Evolutionary conservation across 441 rosid genomes (phyloP).

Genomic region (Geranium incanum): DNA sequence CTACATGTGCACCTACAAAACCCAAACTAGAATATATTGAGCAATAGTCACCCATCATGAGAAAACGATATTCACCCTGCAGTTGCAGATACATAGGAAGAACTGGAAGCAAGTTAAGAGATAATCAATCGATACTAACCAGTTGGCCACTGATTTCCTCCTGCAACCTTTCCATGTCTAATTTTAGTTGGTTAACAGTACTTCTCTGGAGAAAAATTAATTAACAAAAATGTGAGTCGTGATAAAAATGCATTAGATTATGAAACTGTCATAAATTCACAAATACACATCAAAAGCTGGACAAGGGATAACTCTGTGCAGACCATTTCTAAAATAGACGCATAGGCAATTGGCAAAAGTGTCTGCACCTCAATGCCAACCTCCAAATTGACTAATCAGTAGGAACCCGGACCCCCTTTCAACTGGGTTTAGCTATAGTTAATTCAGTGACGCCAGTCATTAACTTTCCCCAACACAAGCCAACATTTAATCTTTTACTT

Average conservation of each 20-base stretch:
- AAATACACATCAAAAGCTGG: background rate
- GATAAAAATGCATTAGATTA: background rate
- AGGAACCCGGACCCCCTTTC: background rate
- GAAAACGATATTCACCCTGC: background rate
- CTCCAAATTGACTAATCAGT: background rate
- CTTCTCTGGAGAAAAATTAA: slow-evolving; percentile 52
- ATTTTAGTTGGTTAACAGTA: slow-evolving; percentile 81
- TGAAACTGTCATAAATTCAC: slow-evolving; percentile 4
- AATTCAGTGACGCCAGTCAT: background rate
- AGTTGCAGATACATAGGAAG: background rate
- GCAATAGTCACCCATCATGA: background rate
- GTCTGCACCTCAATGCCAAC: background rate
- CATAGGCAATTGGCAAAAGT: background rate
- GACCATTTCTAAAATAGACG: background rate
- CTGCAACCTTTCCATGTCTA: slow-evolving; percentile 72
- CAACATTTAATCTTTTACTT: background rate
- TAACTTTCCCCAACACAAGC: background rate
- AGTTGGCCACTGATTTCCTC: slow-evolving; percentile 71
- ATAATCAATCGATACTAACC: slow-evolving; percentile 43
- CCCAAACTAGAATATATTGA: background rate
- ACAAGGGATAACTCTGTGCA: background rate
- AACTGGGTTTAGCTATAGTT: background rate
- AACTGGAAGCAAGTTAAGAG: slow-evolving; percentile 7
- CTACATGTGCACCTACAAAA: background rate
- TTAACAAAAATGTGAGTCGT: slow-evolving; percentile 9